Evolutionary conservation across 352 stramenopile species (phyloP).

Genomic region (Phytopythium helicoides): DNA sequence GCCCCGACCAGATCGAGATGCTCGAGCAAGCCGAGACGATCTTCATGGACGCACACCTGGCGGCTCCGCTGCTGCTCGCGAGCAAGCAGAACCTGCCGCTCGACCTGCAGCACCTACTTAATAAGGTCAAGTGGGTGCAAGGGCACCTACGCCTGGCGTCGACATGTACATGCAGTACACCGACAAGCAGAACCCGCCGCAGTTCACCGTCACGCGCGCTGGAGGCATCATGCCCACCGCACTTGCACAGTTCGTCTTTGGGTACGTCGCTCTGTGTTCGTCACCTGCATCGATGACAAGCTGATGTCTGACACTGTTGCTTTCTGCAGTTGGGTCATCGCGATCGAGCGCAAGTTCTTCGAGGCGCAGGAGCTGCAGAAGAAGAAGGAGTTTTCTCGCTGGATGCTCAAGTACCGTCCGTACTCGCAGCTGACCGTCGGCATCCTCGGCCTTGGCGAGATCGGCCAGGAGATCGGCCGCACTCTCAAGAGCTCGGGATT

Average conservation of each 20-base stretch:
- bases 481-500: conserved; percentile 52
- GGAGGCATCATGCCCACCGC: conserved; percentile 52
- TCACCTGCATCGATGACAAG: no score
- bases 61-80: conserved; percentile 31
- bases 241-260: conserved; percentile 4
- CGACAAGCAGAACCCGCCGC: conserved; percentile 13
- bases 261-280: no score
- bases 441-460: conserved; percentile 58
- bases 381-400: conserved; percentile 22
- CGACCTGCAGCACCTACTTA: conserved; percentile 37
- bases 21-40: conserved; percentile 27
- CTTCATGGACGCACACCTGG: conserved; percentile 26
- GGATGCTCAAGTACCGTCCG: conserved; percentile 26
- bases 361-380: conserved; percentile 13
- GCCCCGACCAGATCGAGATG: conserved; percentile 26
- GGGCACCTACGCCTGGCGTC: conserved; percentile 48
- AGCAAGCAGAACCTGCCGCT: conserved; percentile 28
- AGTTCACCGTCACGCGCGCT: conserved; percentile 45
- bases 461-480: conserved; percentile 52
- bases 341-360: conserved; percentile 42
- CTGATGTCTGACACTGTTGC: background rate
- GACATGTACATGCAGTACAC: conserved; percentile 39
- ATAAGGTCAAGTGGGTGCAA: conserved; percentile 53
- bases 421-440: conserved; percentile 40
- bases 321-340: conserved; percentile 15